These are phyloP conservation scores for Rosa rugosa DNA, from an alignment of 306 rosid species.

Conservation along the genomic window DNA sequence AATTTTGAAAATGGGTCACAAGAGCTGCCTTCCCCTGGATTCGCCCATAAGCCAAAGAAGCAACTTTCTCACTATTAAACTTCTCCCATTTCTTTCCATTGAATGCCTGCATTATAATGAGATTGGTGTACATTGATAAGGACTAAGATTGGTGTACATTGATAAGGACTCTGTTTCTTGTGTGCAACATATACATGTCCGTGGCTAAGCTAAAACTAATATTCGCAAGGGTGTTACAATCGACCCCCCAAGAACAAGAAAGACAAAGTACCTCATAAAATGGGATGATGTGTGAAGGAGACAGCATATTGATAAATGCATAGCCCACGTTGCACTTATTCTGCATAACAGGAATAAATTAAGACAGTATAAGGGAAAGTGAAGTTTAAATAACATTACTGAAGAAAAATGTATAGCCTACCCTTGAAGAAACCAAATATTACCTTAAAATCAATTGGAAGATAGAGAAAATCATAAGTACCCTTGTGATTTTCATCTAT, in stretches of 20 bases:
- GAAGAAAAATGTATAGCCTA: slow-evolving; percentile 4
- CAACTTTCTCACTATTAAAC: slow-evolving; percentile 88
- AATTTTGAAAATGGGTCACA: slow-evolving; percentile 87
- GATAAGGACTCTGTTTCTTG: background rate
- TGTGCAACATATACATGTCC: slow-evolving; percentile 15
- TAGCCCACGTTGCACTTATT: slow-evolving; percentile 97
- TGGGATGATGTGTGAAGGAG: slow-evolving; percentile 76
- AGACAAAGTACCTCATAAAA: slow-evolving; percentile 66
- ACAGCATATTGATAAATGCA: slow-evolving; percentile 94
- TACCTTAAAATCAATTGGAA: slow-evolving; percentile 94
- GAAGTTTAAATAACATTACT: background rate
- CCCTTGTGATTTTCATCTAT: slow-evolving; percentile 87
- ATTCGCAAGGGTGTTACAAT: slow-evolving; percentile 9
- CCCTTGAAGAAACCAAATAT: background rate
- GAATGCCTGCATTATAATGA: slow-evolving; percentile 58
- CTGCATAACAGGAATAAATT: slow-evolving; percentile 45
- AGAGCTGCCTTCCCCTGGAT: slow-evolving; percentile 95
- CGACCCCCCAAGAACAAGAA: background rate
- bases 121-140: background rate
- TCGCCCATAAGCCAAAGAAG: slow-evolving; percentile 85
- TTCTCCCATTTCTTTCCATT: slow-evolving; percentile 95
- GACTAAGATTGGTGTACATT: slow-evolving; percentile 1
- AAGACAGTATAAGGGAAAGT: slow-evolving; percentile 9
- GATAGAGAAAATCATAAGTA: slow-evolving; percentile 81
- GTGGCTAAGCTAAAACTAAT: slow-evolving; percentile 12